These are phyloP conservation scores for Xerocomus potaroensis DNA, from an alignment of 768 basidiomycete genomes.

Conservation along the genomic window DNA sequence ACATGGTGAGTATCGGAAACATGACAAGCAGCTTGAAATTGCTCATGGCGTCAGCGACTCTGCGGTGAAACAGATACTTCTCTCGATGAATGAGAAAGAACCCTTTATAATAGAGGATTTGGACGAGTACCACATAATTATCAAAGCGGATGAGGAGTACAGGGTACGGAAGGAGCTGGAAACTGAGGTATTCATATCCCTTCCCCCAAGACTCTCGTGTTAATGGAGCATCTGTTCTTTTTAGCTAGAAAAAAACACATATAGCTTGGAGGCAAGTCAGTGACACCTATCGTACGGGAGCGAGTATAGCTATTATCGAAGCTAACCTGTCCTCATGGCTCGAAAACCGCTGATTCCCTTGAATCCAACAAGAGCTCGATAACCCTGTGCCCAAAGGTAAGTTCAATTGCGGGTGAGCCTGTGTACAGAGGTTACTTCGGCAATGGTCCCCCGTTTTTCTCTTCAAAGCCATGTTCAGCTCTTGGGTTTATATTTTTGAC, in stretches of 20 bases:
- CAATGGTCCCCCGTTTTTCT: too few relatives aligned
- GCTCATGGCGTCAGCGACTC: constrained; percentile 57
- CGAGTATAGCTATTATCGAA: too few relatives aligned
- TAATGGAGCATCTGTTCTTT: neutral
- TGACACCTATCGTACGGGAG: neutral
- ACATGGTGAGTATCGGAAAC: constrained; percentile 48
- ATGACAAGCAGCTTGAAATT: neutral
- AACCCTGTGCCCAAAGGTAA: too few relatives aligned
- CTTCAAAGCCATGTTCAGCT: too few relatives aligned
- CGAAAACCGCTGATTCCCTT: too few relatives aligned
- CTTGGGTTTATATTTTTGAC: too few relatives aligned
- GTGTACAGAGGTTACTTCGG: too few relatives aligned
- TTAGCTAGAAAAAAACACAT: constrained; percentile 55
- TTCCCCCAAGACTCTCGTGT: neutral
- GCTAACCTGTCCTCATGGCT: too few relatives aligned
- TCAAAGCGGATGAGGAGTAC: constrained; percentile 79
- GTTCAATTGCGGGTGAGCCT: too few relatives aligned
- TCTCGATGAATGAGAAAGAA: constrained; percentile 75
- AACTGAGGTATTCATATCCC: constrained; percentile 48
- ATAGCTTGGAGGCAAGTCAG: neutral
- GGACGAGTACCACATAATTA: constrained; percentile 78
- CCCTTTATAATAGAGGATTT: constrained; percentile 85
- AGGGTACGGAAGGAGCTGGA: constrained; percentile 69
- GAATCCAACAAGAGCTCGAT: too few relatives aligned
- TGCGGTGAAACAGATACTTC: constrained; percentile 84